Evolutionary conservation across 257 asterid species (phyloP).

Genomic region (Scutellaria minor): DNA sequence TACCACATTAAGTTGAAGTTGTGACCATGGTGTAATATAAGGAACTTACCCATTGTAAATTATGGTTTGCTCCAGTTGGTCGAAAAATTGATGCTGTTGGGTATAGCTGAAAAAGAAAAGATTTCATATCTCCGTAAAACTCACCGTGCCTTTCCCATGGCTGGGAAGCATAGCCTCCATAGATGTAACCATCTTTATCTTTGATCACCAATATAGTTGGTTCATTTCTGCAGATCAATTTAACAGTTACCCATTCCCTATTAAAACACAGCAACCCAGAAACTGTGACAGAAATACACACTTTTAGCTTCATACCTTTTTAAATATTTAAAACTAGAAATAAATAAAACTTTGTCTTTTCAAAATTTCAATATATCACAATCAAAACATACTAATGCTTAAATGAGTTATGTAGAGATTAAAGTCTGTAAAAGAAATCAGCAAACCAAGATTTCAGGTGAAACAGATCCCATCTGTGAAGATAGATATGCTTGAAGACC

Average conservation of each 20-base stretch:
- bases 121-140: conserved; percentile 84
- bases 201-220: conserved; percentile 78
- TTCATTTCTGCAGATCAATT: conserved; percentile 75
- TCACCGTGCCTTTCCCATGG: conserved; percentile 93
- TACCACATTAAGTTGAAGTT: not conserved
- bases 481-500: not conserved
- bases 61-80: conserved; percentile 89
- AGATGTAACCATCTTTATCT: conserved; percentile 80
- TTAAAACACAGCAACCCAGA: conserved; percentile 43
- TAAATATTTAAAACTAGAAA: not conserved
- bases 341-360: not conserved
- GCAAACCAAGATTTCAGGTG: not conserved
- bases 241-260: conserved; percentile 41
- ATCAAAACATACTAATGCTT: not conserved
- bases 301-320: conserved; percentile 26
- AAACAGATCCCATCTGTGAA: not conserved
- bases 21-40: not conserved
- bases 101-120: conserved; percentile 79
- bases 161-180: conserved; percentile 97
- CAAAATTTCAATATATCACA: not conserved
- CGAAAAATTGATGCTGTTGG: conserved; percentile 82
- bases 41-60: conserved; percentile 84
- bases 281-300: conserved; percentile 25
- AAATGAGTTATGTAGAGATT: not conserved
- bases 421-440: not conserved